These are phyloP conservation scores for Mycena kentingensis DNA, from an alignment of 768 basidiomycete species.

Conservation along the genomic window DNA sequence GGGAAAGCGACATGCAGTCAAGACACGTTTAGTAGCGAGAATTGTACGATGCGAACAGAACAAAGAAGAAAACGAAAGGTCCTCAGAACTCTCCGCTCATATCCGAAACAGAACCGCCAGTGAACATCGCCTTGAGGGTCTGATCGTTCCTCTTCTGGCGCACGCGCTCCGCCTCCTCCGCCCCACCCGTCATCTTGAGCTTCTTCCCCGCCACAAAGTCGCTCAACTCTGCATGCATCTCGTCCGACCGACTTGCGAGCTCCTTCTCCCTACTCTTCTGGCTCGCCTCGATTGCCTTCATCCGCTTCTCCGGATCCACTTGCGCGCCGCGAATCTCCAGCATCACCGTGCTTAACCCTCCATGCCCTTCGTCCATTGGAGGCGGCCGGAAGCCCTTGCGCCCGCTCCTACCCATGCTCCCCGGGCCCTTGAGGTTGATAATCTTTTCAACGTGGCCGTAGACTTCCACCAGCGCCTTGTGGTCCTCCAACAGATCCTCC, in stretches of 20 bases:
- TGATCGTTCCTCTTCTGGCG: constrained; percentile 82
- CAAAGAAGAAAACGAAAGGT: constrained; percentile 4
- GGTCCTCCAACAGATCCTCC: constrained; percentile 85
- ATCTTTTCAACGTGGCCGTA: constrained; percentile 91
- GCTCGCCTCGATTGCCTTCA: constrained; percentile 92
- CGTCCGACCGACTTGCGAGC: constrained; percentile 70
- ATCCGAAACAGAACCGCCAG: constrained; percentile 29
- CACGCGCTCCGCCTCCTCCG: constrained; percentile 87
- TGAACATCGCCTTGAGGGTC: constrained; percentile 90
- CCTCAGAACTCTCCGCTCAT: constrained; percentile 20
- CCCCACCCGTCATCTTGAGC: constrained; percentile 93
- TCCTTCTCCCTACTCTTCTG: constrained; percentile 81
- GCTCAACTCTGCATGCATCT: constrained; percentile 78
- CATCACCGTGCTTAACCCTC: constrained; percentile 77
- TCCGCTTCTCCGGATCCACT: constrained; percentile 77
- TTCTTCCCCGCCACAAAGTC: constrained; percentile 89
- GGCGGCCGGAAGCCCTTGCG: constrained; percentile 60
- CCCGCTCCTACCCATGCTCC: constrained; percentile 40
- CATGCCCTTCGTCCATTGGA: constrained; percentile 66
- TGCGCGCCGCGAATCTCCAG: constrained; percentile 85
- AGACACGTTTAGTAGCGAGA: constrained; percentile 1
- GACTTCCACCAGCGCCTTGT: constrained; percentile 86
- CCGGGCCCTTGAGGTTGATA: constrained; percentile 63
- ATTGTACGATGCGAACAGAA: constrained; percentile 22
- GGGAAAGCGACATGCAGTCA: too few species aligned